Evolutionary conservation across 140 eudicot genomes (phyloP), one percentile per base, ranked within the genome.

Genomic region (Artemisia princeps): DNA sequence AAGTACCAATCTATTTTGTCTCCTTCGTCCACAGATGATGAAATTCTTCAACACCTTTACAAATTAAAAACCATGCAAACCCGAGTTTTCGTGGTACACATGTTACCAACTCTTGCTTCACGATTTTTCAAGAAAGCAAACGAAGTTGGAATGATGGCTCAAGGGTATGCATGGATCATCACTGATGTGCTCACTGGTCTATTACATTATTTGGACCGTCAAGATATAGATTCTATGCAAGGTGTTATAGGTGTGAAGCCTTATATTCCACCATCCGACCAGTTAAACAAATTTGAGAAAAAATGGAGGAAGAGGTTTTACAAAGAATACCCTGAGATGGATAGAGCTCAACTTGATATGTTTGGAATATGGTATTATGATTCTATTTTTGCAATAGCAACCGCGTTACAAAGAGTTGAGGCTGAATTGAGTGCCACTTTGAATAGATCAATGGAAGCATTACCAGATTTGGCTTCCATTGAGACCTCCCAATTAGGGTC

Each of bases 311-410:
- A 16, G 72, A 45, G 69, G 59, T 64, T 77, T 5, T 14, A 55
- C 2, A 49, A 73, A 73, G 76, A 72, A 58, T 33, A 70, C 64
- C 62, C 64, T 12, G 50, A 44, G 2, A 15, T 52, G 22, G 58
- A 59, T 58, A 10, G 66, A 60, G 6, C 7, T 74, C 26, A 74
- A 61, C 58, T 71, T 50, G 75, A 60, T 61, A 24, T 73, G 56
- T 69, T 55, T 33, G 87, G 77, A 5, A 46, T 83, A 8, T 83
- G 86, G 85, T 86, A 83, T n/a, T 86, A 86, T 68, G 89, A 83
- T 54, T 62, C 69, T 20, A 9, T 67, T 23, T 59, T 73, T 64
- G 82, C 82, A 16, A 48, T 86, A 10, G 86, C 87, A 5, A 59
- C 60, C 64, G 84, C 84, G 0, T 68, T 62, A n/a, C 76, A 76